These are phyloP conservation scores for Trichocladium uniseriatum DNA, from an alignment of 495 filamentous ascomycete genomes.

Conservation along the genomic window DNA sequence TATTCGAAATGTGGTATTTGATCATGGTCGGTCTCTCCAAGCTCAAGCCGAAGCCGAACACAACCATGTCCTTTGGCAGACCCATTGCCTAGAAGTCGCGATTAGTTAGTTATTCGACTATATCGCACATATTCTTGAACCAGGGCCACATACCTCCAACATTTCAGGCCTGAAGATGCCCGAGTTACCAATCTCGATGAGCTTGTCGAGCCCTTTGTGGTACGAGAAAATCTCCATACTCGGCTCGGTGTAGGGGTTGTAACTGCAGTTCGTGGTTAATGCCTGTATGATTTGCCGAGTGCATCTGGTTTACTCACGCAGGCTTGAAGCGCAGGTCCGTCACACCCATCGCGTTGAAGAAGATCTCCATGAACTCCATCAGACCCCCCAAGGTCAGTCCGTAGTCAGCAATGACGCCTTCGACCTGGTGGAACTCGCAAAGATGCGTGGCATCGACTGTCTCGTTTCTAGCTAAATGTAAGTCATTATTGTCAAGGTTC, in stretches of 20 bases:
- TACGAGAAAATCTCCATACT: conserved; percentile 65
- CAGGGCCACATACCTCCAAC: conserved; percentile 47
- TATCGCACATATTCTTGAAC: neutral
- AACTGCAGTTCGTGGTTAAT: conserved; percentile 65
- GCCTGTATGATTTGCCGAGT: neutral
- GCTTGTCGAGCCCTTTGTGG: conserved; percentile 80
- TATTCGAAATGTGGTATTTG: conserved; percentile 79
- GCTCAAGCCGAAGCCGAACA: conserved; percentile 86
- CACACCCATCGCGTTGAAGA: conserved; percentile 94
- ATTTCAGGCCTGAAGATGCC: conserved; percentile 98
- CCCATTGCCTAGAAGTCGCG: conserved; percentile 48
- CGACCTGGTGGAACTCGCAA: conserved; percentile 96
- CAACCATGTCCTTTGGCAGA: conserved; percentile 73
- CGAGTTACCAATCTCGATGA: conserved; percentile 95
- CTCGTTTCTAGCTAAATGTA: conserved; percentile 43
- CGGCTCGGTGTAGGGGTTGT: conserved; percentile 97
- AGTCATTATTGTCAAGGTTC: neutral
- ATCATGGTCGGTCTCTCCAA: conserved; percentile 98
- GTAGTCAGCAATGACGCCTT: conserved; percentile 97
- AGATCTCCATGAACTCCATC: conserved; percentile 94
- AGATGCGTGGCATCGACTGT: conserved; percentile 93
- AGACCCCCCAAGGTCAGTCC: conserved; percentile 81
- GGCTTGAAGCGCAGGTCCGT: conserved; percentile 76
- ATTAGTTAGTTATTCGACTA: neutral
- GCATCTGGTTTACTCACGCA: conserved; percentile 5